phyloP scores from a whole-genome alignment of 495 filamentous ascomycete species.

The Trichocladium antarcticum region DNA sequence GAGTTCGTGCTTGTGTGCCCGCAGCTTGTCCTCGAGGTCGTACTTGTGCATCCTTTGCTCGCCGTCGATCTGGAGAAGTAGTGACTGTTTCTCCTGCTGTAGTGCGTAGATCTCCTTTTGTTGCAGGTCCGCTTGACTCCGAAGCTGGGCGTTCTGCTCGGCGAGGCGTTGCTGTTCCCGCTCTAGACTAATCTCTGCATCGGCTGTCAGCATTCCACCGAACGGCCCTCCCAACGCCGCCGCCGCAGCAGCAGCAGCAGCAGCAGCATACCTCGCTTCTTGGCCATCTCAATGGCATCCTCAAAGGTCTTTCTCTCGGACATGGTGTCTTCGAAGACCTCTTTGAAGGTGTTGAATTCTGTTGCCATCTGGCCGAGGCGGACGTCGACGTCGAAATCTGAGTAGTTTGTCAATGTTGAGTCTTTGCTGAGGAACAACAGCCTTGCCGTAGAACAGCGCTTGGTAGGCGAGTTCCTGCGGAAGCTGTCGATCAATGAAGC shows the following conservation, averaged over 20 bases:
- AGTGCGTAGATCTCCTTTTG: slow-evolving; percentile 46
- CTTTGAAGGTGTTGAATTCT: slow-evolving; percentile 47
- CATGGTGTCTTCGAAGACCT: slow-evolving; percentile 49
- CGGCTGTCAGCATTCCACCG: slow-evolving; percentile 3
- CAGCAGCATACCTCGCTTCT: slow-evolving; percentile 53
- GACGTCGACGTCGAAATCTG: slow-evolving; percentile 63
- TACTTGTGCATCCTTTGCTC: slow-evolving; percentile 28
- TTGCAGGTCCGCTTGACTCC: slow-evolving; percentile 47
- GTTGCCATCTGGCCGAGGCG: slow-evolving; percentile 55
- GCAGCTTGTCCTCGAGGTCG: slow-evolving; percentile 31
- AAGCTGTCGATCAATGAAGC: slow-evolving; percentile 16
- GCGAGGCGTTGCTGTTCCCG: slow-evolving; percentile 45
- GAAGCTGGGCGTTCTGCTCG: slow-evolving; percentile 45
- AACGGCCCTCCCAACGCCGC: not conserved
- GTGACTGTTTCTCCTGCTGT: slow-evolving; percentile 30
- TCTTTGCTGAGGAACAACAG: slow-evolving; percentile 54
- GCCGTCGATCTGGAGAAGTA: slow-evolving; percentile 21
- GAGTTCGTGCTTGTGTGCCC: slow-evolving; percentile 23
- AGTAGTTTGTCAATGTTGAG: slow-evolving; percentile 48
- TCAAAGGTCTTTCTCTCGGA: slow-evolving; percentile 53
- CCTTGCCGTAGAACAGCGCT: slow-evolving; percentile 31
- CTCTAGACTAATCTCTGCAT: slow-evolving; percentile 57
- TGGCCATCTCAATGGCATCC: slow-evolving; percentile 57
- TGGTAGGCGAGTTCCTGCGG: slow-evolving; percentile 14
- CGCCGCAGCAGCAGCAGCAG: too few relatives aligned